Percentiles rank a stretch among this genome's conserved stretches.
Evolutionary conservation across 805 yeast species (phyloP).

Genomic region (Metschnikowia colocasiae): DNA sequence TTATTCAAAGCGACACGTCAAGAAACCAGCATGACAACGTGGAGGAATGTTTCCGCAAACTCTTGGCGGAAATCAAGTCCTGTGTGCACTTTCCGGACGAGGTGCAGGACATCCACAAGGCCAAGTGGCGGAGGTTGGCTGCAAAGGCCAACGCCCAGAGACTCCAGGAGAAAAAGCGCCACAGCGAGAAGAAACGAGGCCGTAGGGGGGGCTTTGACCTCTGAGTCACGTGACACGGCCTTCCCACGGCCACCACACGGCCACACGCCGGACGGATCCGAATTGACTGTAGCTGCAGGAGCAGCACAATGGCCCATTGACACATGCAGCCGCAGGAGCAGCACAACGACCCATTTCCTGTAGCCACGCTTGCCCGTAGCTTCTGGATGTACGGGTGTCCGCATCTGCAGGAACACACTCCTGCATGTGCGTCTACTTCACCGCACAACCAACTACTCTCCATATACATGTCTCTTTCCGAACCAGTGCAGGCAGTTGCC

Average conservation of each 20-base stretch:
- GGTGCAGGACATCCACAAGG: constrained; percentile 40
- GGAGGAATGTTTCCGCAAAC: constrained; percentile 56
- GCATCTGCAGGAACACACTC: background rate
- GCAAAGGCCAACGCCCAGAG: constrained; percentile 31
- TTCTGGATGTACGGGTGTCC: background rate
- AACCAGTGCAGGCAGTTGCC: background rate
- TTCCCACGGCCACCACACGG: no score
- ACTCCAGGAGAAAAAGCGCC: constrained; percentile 32
- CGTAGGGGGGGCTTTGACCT: constrained; percentile 35
- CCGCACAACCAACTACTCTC: background rate
- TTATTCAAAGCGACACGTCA: constrained; percentile 57
- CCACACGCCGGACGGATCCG: no score
- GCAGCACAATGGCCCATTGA: no score
- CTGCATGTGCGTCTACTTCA: background rate
- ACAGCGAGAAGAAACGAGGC: constrained; percentile 36
- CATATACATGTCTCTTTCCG: background rate
- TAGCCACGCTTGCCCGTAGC: no score
- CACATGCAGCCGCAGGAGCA: no score
- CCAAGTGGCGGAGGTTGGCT: constrained; percentile 48
- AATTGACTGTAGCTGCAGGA: no score
- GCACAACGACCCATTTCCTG: no score
- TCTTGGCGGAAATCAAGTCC: constrained; percentile 48
- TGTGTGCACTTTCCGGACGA: constrained; percentile 48
- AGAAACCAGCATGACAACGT: constrained; percentile 59
- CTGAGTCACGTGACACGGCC: background rate